phyloP scores from a whole-genome alignment of 2,329 filamentous ascomycete genomes.

The Huntiella savannae region DNA sequence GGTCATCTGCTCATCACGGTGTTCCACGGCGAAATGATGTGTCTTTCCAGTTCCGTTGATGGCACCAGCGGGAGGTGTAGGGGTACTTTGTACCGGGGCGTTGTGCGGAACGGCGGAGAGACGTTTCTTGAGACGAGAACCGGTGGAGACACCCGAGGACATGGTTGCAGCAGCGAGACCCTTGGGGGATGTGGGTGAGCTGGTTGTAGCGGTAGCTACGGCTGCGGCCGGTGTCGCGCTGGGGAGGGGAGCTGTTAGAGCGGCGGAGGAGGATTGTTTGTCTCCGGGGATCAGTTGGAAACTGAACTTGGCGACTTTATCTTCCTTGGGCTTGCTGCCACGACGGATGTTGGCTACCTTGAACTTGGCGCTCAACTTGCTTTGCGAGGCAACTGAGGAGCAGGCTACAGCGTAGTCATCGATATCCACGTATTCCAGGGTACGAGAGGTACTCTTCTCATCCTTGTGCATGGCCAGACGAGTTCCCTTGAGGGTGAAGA shows the following conservation, averaged over 20 bases:
- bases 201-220: constrained; percentile 6
- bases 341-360: constrained; percentile 53
- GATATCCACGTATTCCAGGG: constrained; percentile 66
- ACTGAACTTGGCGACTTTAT: constrained; percentile 49
- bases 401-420: constrained; percentile 80
- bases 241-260: constrained; percentile 18
- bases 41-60: constrained; percentile 55
- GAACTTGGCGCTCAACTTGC: constrained; percentile 74
- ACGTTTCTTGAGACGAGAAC: constrained; percentile 8
- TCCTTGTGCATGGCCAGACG: constrained; percentile 60
- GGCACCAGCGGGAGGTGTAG: constrained; percentile 23
- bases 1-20: constrained; percentile 77
- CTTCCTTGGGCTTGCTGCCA: constrained; percentile 28
- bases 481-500: constrained; percentile 67
- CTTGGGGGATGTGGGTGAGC: background rate
- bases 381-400: constrained; percentile 52
- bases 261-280: constrained; percentile 19
- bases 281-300: constrained; percentile 70
- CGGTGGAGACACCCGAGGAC: constrained; percentile 3
- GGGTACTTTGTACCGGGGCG: constrained; percentile 27
- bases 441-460: constrained; percentile 28
- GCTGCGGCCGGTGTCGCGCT: background rate
- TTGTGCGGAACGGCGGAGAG: constrained; percentile 20
- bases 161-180: constrained; percentile 7
- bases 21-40: constrained; percentile 83